Evolutionary conservation across 495 filamentous ascomycete genomes (phyloP), one percentile per base, ranked within the genome.

Genomic region (Staphylotrichum longicolle): DNA sequence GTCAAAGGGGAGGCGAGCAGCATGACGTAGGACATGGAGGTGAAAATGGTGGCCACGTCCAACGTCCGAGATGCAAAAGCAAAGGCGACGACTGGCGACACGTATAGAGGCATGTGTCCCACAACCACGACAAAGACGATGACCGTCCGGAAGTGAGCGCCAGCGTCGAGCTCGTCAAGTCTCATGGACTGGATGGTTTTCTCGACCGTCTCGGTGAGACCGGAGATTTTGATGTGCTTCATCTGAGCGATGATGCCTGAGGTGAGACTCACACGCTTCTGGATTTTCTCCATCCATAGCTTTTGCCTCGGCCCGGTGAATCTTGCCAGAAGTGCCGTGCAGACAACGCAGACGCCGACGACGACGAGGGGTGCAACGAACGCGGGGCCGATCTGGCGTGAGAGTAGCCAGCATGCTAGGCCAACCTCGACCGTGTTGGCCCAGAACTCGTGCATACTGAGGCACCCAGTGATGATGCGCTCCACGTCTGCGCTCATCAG

Each of bases 21-120:
- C 0, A 81, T 67, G 42, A 88, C 82, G n/a, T 88, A 82, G 0
- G 86, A 84, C 2, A 88, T 58, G 4, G 86, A 83, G 0, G 86
- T 88, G 67, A 84, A 88, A 2, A 82, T 78, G 45, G 69, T 77
- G 2, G 80, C 71, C 4, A 80, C 78, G 48, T 79, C 78, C 34
- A 87, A 68, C 2, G 76, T 77, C 39, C 60, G 57, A 3, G 67
- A 66, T 6, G 79, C 73, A 37, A 75, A 70, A 4, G 77, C 76
- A 42, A 81, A 75, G 1, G 82, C 78, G 6, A 75, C 12, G 5
- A 69, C 58, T 0, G 74, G 74, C 3, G 84, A 74, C 12, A 80
- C 69, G 3, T 78, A 76, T 54, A 77, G 75, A 1, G 82, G 77
- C 3, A 75, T 73, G 53, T 82, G 86, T 0, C 81, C 81, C 41